Evolutionary conservation across 352 stramenopile species (phyloP), one percentile per base, ranked within the genome.

Genomic region (Globisporangium nunn): DNA sequence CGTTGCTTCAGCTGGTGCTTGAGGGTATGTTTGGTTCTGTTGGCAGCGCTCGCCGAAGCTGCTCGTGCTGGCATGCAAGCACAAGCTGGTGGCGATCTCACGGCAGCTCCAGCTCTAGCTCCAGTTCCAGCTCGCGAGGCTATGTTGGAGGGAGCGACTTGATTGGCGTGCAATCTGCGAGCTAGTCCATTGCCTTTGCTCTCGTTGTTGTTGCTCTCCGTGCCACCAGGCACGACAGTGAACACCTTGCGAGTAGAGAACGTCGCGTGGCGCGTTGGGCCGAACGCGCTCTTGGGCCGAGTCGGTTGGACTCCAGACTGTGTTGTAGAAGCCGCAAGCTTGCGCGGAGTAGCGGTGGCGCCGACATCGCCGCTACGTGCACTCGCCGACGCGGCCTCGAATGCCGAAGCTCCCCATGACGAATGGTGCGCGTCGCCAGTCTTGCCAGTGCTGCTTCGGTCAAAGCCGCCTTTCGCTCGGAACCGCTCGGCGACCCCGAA

Each of bases 281-380:
- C 58, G 51, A 69, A 79, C 0, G 54, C 63, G 40, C 66, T 78
- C 52, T 64, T 74, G 3, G 67, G 64, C 1, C 41, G 41, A 47
- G 41, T 47, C n/a, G 41, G 11, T n/a, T 18, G n/a, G 0, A 17
- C 5, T 7, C 3, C 33, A 37, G 33, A 37, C 5, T 37, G 33
- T 7, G 33, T 1, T 8, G 33, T 37, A 37, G 33, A 7, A 37
- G 33, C 33, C 8, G 33, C 33, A n/a, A n/a, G n/a, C n/a, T n/a
- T n/a, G n/a, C n/a, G n/a, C n/a, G n/a, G n/a, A n/a, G n/a, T n/a
- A n/a, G n/a, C n/a, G n/a, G n/a, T n/a, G n/a, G n/a, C n/a, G n/a
- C n/a, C n/a, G n/a, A n/a, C n/a, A n/a, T n/a, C n/a, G n/a, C n/a
- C n/a, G n/a, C n/a, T n/a, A n/a, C n/a, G n/a, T n/a, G n/a, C n/a